Evolutionary conservation across 345 rosid species (phyloP).

Genomic region (Reutealis trisperma): DNA sequence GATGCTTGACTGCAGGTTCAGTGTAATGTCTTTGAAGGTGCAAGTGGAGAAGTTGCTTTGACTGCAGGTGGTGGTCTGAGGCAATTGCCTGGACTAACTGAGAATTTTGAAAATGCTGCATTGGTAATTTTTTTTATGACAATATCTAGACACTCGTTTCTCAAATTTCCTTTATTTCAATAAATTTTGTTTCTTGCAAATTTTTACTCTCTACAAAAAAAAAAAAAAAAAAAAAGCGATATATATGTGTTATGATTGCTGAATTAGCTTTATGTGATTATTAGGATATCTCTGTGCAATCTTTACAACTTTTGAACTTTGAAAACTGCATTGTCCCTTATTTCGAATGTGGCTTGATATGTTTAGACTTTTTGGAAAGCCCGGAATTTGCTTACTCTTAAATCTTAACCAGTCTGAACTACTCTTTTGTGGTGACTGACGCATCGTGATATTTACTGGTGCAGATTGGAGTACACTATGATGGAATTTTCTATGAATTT

Average conservation of each 20-base stretch:
- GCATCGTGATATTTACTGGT: constrained; percentile 11
- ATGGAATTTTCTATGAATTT: constrained; percentile 79
- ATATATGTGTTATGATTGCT: not conserved
- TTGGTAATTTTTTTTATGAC: constrained; percentile 49
- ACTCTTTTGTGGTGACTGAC: not conserved
- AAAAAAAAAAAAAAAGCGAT: not conserved
- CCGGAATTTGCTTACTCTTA: not conserved
- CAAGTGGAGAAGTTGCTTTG: constrained; percentile 77
- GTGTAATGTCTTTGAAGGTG: constrained; percentile 88
- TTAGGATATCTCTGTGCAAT: not conserved
- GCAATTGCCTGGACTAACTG: constrained; percentile 72
- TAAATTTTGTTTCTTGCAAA: not conserved
- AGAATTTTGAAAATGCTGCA: constrained; percentile 83
- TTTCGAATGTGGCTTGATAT: not conserved
- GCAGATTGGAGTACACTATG: constrained; percentile 92
- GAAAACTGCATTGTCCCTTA: not conserved
- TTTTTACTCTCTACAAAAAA: not conserved
- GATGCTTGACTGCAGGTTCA: constrained; percentile 62
- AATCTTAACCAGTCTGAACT: not conserved
- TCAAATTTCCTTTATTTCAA: not conserved
- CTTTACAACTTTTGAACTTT: constrained; percentile 1
- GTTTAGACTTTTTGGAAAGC: not conserved
- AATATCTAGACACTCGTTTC: not conserved
- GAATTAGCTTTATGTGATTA: not conserved
- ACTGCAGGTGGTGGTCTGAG: constrained; percentile 93